Conservation (phyloP, 2,329 filamentous ascomycete species). For the Fusarium incarnatum region DNA sequence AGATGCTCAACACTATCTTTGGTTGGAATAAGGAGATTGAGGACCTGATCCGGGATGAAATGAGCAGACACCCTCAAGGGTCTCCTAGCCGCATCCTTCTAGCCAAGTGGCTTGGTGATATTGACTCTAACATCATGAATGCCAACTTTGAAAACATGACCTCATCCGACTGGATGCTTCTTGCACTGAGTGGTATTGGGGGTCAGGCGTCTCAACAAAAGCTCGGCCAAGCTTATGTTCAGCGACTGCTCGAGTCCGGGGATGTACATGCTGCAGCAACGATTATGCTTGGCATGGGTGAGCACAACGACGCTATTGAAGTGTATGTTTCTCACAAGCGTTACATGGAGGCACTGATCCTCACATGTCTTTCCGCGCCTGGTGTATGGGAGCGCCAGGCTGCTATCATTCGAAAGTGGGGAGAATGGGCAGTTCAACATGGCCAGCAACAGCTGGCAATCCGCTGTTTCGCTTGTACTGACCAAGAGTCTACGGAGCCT, state of each 20-base stretch:
- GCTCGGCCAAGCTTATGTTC: slow-evolving; percentile 89
- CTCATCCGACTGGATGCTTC: slow-evolving; percentile 95
- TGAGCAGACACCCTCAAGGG: slow-evolving; percentile 77
- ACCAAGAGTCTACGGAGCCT: slow-evolving; percentile 83
- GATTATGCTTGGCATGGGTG: slow-evolving; percentile 91
- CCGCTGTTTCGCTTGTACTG: slow-evolving; percentile 91
- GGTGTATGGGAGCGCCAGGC: slow-evolving; percentile 91
- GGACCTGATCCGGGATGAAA: slow-evolving; percentile 84
- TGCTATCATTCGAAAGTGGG: slow-evolving; percentile 92
- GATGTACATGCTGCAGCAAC: slow-evolving; percentile 93
- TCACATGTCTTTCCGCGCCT: slow-evolving; percentile 86
- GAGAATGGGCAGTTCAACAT: slow-evolving; percentile 87
- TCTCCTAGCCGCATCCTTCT: slow-evolving; percentile 85
- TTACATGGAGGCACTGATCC: slow-evolving; percentile 91
- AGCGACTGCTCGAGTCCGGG: slow-evolving; percentile 87
- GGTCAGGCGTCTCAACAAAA: slow-evolving; percentile 83
- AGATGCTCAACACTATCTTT: slow-evolving; percentile 95
- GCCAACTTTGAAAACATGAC: slow-evolving; percentile 88
- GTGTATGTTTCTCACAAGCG: slow-evolving; percentile 92
- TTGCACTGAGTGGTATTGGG: slow-evolving; percentile 90
- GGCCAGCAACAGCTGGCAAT: slow-evolving; percentile 92
- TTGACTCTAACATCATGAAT: slow-evolving; percentile 82
- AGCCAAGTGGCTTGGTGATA: slow-evolving; percentile 91
- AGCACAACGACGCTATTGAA: slow-evolving; percentile 94
- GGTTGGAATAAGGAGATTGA: slow-evolving; percentile 91